Evolutionary conservation across 176 grass and related monocot species (phyloP).

Genomic region (Paspalum vaginatum): DNA sequence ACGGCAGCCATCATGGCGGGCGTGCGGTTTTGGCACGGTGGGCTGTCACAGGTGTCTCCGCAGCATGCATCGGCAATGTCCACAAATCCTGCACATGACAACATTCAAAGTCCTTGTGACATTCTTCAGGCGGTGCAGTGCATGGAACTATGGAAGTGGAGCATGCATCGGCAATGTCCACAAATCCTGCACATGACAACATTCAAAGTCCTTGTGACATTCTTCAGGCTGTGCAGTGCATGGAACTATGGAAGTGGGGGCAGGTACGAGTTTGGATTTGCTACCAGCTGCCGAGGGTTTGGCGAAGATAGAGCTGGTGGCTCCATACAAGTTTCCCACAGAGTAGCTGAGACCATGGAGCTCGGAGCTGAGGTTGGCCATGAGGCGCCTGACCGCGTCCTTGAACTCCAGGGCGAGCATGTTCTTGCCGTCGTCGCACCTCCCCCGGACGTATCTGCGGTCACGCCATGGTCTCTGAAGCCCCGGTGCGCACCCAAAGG

Average conservation of each 20-base stretch:
- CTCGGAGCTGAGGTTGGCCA: neutral
- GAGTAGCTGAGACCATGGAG: constrained; percentile 29
- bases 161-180: neutral
- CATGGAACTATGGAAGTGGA: no score
- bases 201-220: no score
- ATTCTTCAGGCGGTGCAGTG: no score
- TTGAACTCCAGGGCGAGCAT: constrained; percentile 35
- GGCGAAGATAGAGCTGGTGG: neutral
- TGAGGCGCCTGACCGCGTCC: neutral
- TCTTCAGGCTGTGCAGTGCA: no score
- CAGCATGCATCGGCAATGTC: constrained; percentile 12
- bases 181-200: constrained; percentile 14
- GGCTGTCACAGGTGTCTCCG: neutral
- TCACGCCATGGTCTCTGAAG: neutral
- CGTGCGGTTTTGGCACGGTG: constrained; percentile 18
- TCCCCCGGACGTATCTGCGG: neutral
- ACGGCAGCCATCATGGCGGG: neutral
- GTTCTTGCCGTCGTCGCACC: constrained; percentile 6
- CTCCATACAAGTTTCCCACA: neutral
- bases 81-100: constrained; percentile 15
- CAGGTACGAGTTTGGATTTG: no score
- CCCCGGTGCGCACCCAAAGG: constrained; percentile 9
- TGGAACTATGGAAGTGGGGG: no score
- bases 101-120: no score
- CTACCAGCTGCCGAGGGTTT: neutral